Evolutionary conservation across 371 early-diverging fungal genomes (phyloP), one percentile per base, ranked within the genome.

Genomic region (Lichtheimia ornata): DNA sequence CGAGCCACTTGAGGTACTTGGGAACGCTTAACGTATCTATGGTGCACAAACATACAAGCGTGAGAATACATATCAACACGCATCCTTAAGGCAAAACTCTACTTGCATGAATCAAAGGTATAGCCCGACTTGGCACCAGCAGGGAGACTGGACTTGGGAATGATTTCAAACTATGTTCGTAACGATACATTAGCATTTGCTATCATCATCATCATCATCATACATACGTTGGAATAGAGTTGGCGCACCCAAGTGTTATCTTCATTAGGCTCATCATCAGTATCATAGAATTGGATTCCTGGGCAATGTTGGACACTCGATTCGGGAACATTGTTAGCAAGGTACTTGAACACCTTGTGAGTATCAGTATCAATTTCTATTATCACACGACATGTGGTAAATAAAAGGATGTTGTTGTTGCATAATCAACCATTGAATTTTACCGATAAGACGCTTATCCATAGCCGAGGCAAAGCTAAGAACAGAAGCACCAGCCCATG

Each of bases 401-500:
- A 11, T 35, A 35, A 35, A 6, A 35, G 7, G 6, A 30, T 1
- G 11, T 22, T 22, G 11, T 9, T 11, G 6, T 35, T 35, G 35
- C 35, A 35, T 35, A 5, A 2, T 35, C 5, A 9, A 9, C 9
- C 35, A 35, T 35, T 35, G 35, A 35, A 35, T 35, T 22, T 22
- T 64, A 74, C 77, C 74, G 58, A 65, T 71, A 13, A 74, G 58
- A 11, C 75, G 71, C 28, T 57, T 58, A 52, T 78, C 75, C 12
- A 64, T 58, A 25, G 45, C 24, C 0, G 62, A 55, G 30, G 79
- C 79, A 54, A 67, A 59, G 12, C 66, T 69, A 18, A 78, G 57
- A 41, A 78, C 71, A 4, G 79, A 74, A n/a, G 79, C 76, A 55
- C 92, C 92, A 4, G 92, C 92, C 76, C 85, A 87, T 20, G 90